A percentile compares a stretch with the other conserved stretches of the same genome.
Evolutionary conservation across 495 filamentous ascomycete genomes (phyloP).

Genomic region (Daldinia grandis): DNA sequence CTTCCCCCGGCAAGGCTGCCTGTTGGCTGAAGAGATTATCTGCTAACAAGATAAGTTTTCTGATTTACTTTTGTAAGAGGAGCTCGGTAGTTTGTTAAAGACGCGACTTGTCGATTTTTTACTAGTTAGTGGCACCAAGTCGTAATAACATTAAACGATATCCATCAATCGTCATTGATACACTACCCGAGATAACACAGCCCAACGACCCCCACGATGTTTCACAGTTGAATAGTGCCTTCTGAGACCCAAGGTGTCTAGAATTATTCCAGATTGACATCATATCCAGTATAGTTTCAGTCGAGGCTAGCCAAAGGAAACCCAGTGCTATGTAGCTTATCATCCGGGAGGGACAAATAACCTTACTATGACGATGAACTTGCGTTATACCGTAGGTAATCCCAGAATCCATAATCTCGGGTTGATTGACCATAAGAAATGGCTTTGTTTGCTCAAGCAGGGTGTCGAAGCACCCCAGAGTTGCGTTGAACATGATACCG

Average conservation of each 20-base stretch:
- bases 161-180: conserved; percentile 22
- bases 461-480: conserved; percentile 21
- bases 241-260: conserved; percentile 37
- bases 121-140: conserved; percentile 13
- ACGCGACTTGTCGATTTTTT: background rate
- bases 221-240: conserved; percentile 28
- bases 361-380: conserved; percentile 16
- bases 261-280: conserved; percentile 43
- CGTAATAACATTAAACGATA: conserved; percentile 27
- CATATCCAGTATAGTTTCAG: conserved; percentile 22
- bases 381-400: conserved; percentile 15
- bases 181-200: conserved; percentile 20
- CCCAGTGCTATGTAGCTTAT: conserved; percentile 25
- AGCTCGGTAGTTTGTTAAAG: background rate
- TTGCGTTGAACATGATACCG: conserved; percentile 30
- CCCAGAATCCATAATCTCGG: conserved; percentile 16
- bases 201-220: conserved; percentile 37
- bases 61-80: background rate
- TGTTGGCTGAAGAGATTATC: conserved; percentile 15
- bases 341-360: conserved; percentile 18
- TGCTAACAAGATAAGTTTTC: background rate
- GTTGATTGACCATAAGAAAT: conserved; percentile 6
- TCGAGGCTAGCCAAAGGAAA: conserved; percentile 18
- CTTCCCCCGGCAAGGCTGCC: conserved; percentile 33
- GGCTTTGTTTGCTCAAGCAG: conserved; percentile 32